These are phyloP conservation scores for Leishmania lainsoni DNA, from an alignment of 208 protist species.

Conservation along the genomic window DNA sequence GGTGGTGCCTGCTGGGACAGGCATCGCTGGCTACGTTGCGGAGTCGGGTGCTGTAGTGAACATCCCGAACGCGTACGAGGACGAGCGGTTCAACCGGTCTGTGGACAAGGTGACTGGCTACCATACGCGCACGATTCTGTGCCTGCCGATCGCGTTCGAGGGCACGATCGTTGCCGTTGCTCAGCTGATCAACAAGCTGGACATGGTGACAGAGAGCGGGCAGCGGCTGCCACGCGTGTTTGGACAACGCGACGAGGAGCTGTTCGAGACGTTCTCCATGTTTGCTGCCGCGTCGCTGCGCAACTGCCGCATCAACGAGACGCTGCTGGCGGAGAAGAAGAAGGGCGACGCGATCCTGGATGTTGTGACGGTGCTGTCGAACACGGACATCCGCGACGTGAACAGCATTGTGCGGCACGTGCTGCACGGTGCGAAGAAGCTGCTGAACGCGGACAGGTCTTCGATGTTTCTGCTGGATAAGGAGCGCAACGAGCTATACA, in stretches of 20 bases:
- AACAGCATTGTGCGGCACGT: slow-evolving; percentile 69
- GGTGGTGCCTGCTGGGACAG: slow-evolving; percentile 45
- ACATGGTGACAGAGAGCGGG: slow-evolving; percentile 60
- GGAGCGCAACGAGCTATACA: slow-evolving; percentile 86
- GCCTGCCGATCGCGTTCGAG: slow-evolving; percentile 71
- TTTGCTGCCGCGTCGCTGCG: slow-evolving; percentile 73
- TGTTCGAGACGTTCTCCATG: slow-evolving; percentile 72
- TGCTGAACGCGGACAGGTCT: slow-evolving; percentile 73
- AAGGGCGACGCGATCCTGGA: slow-evolving; percentile 74
- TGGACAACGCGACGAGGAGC: slow-evolving; percentile 61
- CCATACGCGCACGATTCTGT: slow-evolving; percentile 73
- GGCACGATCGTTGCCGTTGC: slow-evolving; percentile 73
- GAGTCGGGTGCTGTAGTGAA: slow-evolving; percentile 60
- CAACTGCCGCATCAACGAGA: slow-evolving; percentile 75
- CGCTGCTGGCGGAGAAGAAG: slow-evolving; percentile 63
- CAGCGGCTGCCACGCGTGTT: slow-evolving; percentile 53
- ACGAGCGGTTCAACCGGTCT: slow-evolving; percentile 68
- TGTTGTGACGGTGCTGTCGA: slow-evolving; percentile 72
- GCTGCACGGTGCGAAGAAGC: slow-evolving; percentile 72
- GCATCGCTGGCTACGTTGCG: slow-evolving; percentile 77
- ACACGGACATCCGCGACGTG: slow-evolving; percentile 79
- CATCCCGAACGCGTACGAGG: slow-evolving; percentile 71
- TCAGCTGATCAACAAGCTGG: slow-evolving; percentile 81
- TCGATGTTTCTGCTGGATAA: slow-evolving; percentile 81
- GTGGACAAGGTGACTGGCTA: slow-evolving; percentile 77